Conservation (phyloP, 2,329 filamentous ascomycete genomes). For the Xylaria sp. region DNA sequence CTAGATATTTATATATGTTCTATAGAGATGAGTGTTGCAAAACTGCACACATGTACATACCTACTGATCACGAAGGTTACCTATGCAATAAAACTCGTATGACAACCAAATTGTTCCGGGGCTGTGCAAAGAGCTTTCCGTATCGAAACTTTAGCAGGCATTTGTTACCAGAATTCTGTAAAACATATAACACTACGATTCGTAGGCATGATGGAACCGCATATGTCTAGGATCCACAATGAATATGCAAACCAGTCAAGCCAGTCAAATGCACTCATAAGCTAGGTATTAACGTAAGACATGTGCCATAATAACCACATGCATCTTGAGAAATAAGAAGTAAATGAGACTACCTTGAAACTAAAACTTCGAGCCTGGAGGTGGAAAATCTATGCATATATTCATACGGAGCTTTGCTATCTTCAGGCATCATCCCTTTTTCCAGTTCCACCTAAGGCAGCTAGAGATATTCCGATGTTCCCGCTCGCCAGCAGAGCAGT, state of each 20-base stretch:
- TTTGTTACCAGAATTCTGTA: background rate
- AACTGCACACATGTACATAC: background rate
- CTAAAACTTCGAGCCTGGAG: background rate
- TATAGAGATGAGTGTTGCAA: background rate
- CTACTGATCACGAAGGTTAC: no score
- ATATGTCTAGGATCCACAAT: background rate
- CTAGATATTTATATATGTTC: background rate
- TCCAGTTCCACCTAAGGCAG: background rate
- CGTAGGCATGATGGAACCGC: background rate
- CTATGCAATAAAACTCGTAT: background rate
- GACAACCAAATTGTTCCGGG: background rate
- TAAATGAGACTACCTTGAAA: conserved; percentile 3
- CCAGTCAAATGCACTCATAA: no score
- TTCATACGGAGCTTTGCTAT: conserved; percentile 23
- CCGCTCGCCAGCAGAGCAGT: background rate
- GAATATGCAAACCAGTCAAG: no score
- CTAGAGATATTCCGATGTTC: background rate
- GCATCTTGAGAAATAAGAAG: background rate
- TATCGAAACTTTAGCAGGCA: background rate
- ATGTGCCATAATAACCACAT: no score
- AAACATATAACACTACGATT: background rate
- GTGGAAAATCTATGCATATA: conserved; percentile 1
- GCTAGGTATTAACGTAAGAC: no score
- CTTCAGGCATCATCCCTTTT: conserved; percentile 27
- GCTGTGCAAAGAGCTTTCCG: background rate